These are phyloP conservation scores for Russula vinacea DNA, from an alignment of 768 basidiomycete genomes.

Conservation along the genomic window DNA sequence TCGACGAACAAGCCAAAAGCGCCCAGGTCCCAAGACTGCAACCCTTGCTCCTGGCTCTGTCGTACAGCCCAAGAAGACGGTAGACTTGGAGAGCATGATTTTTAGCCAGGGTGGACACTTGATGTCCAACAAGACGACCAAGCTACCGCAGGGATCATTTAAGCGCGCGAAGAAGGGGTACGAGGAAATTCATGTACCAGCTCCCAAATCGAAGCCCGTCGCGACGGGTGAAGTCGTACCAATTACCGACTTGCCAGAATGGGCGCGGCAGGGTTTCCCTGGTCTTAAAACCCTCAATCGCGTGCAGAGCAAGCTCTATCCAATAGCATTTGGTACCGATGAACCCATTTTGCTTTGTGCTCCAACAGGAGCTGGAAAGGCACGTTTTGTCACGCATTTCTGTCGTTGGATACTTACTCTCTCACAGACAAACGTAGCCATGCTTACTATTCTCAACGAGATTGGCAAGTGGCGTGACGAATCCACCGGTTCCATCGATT, in stretches of 20 bases:
- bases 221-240: conserved; percentile 67
- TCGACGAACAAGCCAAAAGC: conserved; percentile 55
- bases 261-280: conserved; percentile 85
- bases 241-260: conserved; percentile 69
- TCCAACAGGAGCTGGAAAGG: conserved; percentile 98
- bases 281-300: conserved; percentile 78
- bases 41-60: conserved; percentile 85
- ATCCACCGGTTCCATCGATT: conserved; percentile 72
- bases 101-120: conserved; percentile 94
- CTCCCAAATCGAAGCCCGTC: conserved; percentile 73
- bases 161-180: conserved; percentile 95
- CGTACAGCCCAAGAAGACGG: conserved; percentile 75
- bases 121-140: conserved; percentile 99
- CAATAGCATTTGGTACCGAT: conserved; percentile 90
- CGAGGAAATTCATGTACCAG: conserved; percentile 96
- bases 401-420: conserved; percentile 28
- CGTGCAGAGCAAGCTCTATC: conserved; percentile 90
- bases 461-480: conserved; percentile 85
- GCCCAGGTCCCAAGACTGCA: conserved; percentile 69
- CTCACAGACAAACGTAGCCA: conserved; percentile 91
- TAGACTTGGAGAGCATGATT: conserved; percentile 93
- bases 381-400: conserved; percentile 37
- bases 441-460: conserved; percentile 91
- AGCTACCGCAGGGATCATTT: conserved; percentile 95
- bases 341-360: conserved; percentile 95